These are phyloP conservation scores for Novymonas esmeraldas DNA, from an alignment of 208 protist species.

Conservation along the genomic window DNA sequence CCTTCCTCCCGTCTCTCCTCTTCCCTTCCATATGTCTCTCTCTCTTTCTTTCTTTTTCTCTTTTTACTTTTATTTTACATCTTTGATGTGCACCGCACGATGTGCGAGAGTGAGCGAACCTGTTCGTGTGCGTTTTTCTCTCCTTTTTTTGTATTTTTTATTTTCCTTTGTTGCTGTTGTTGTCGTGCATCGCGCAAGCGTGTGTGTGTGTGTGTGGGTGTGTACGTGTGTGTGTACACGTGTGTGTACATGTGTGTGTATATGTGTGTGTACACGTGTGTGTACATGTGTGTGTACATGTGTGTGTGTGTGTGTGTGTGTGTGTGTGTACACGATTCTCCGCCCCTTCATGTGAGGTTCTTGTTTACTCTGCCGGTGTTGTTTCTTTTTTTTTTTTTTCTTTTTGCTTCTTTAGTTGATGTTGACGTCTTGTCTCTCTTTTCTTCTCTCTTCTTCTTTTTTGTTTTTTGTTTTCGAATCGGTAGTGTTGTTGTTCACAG, in stretches of 20 bases:
- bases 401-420: background rate
- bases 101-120: no score
- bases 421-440: background rate
- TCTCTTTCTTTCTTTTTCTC: background rate
- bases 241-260: constrained; percentile 15
- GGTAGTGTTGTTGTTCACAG: background rate
- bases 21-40: background rate
- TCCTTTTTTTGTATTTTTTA: background rate
- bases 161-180: background rate
- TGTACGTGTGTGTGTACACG: constrained; percentile 1
- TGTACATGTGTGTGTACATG: constrained; percentile 1
- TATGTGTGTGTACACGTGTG: constrained; percentile 7
- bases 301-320: constrained; percentile 15
- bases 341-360: background rate
- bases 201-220: constrained; percentile 18
- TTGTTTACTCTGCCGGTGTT: background rate
- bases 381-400: constrained; percentile 11
- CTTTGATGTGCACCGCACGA: no score
- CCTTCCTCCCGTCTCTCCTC: background rate
- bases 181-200: no score
- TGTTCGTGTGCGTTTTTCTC: no score
- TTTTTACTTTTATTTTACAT: background rate
- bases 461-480: background rate
- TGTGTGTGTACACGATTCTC: background rate
- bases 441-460: background rate